Percentiles rank a stretch among this genome's conserved stretches.
These are phyloP conservation scores for Aureococcus anophagefferens DNA, from an alignment of 108 stramenopile species.

Conservation along the genomic window DNA sequence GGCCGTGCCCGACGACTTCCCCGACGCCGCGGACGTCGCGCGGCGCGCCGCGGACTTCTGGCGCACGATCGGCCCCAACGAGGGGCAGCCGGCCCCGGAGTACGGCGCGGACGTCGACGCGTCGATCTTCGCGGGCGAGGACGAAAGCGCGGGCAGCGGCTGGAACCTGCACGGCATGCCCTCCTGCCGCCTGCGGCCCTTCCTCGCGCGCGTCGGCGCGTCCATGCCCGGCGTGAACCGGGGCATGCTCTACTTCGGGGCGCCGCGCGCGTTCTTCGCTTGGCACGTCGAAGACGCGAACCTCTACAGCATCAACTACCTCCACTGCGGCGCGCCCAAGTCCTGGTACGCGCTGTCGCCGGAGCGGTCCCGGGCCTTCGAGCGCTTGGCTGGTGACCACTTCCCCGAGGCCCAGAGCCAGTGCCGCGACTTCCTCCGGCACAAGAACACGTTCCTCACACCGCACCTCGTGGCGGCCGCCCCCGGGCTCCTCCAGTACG, in stretches of 20 bases:
- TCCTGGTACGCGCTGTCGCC: conserved; percentile 89
- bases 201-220: conserved; percentile 19
- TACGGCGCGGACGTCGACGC: background rate
- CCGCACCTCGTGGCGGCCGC: conserved; percentile 38
- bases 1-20: too few species aligned
- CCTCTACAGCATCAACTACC: conserved; percentile 88
- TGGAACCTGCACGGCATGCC: conserved; percentile 45
- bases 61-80: background rate
- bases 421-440: conserved; percentile 84
- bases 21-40: too few species aligned
- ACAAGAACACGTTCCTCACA: conserved; percentile 82
- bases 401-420: conserved; percentile 51
- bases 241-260: conserved; percentile 51
- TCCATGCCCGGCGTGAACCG: conserved; percentile 41
- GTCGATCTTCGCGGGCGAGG: background rate
- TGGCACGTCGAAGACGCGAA: conserved; percentile 97
- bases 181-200: background rate
- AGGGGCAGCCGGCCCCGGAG: background rate
- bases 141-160: background rate
- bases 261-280: conserved; percentile 51
- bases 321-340: conserved; percentile 93
- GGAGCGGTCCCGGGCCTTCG: conserved; percentile 67
- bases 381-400: conserved; percentile 50
- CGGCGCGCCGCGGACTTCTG: background rate
- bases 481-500: conserved; percentile 43